Base-by-base conservation (phyloP, 2,329 filamentous ascomycete species). In the Bipolaris victoriae region DNA sequence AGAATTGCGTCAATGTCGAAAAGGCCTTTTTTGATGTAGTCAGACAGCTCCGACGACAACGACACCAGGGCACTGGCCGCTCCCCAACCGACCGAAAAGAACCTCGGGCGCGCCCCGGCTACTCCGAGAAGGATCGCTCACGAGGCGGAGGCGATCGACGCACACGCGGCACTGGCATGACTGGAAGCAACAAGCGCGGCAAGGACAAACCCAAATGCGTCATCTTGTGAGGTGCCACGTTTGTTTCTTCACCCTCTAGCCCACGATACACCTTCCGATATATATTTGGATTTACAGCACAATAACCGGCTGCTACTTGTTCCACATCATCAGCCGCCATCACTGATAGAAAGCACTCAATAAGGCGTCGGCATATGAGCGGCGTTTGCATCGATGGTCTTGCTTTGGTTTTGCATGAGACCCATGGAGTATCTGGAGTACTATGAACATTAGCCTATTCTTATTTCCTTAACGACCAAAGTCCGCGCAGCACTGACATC, bases 21-120 rank as follows among this genome's bases (percentile, higher is more conserved):
- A 98, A 96, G 83, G 94, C 92, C 31, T 98, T 99, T 74, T 98
- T 97, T 79, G 95, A 99, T 73, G 95, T 99, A 7, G 95, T 98
- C 52, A 84, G 95, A 66, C 91, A 95, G 76, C 82, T 99, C 64
- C 88, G 95, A 67, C 87, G 90, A 69, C 92, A 97, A 78, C 85
- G 91, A 70, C 88, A 91, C 57, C 69, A 73, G 43, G 68, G 69
- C 41, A 58, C 52, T 13, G 64, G 68, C 31, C 67, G 67, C 26
- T 49, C 57, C 24, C 58, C 56, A 6, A 51, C 61, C 2, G 67
- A 69, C 48, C 56, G 61, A 40, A 57, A 61, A 60, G 52, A 55
- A 26, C 33, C 61, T 41, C 62, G 65, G 35, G 52, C 44, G 46
- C 60, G 56, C 43, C 58, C 54, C 16, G 55, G 58, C 35, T 61